Base-by-base conservation (phyloP, 2,329 filamentous ascomycete genomes). In the Daldinia eschscholtzii region DNA sequence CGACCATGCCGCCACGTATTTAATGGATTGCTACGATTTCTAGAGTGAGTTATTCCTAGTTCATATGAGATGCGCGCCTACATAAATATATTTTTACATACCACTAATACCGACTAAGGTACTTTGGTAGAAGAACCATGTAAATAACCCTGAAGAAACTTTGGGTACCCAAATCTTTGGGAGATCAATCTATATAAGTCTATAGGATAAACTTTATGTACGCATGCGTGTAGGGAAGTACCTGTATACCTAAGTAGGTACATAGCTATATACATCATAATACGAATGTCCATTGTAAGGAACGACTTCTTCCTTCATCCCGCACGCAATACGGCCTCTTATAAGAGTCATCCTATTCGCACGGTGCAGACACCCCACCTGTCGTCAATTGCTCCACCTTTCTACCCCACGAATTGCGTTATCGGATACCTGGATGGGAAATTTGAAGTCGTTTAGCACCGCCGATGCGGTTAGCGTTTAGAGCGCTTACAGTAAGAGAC, bases 331-430 rank as follows among this genome's bases (percentile, higher is more conserved):
- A 15, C 30, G 37, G 18, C 52, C 18, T 37, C 52, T 30, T 23
- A 37, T 4, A 23, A 3, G 33, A 20, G 33, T 5, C 2, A 4
- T 55, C 20, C 4, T 55, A 52, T 15, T 62, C 61, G 62, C 62
- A 69, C 62, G 35, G 67, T 44, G 26, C 6, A 57, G 48, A 59
- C 58, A 65, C 66, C 58, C 66, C 62, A 59, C 62, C 48, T 67
- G 30, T 52, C 20, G 48, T 57, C 20, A 46, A 56, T 18, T 57
- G 57, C 68, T 61, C 69, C 64, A 60, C 61, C 48, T 56, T 65
- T 57, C 26, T 71, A 72, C 67, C 70, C 70, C 70, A 70, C 70
- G 70, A 72, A 72, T 72, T 70, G 70, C 70, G 70, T 67, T 72
- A 72, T 72, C 70, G 67, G 67, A 66, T 55, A 37, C 52, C 33